Base-by-base conservation (phyloP, 345 rosid genomes). In the Linum trigynum region DNA sequence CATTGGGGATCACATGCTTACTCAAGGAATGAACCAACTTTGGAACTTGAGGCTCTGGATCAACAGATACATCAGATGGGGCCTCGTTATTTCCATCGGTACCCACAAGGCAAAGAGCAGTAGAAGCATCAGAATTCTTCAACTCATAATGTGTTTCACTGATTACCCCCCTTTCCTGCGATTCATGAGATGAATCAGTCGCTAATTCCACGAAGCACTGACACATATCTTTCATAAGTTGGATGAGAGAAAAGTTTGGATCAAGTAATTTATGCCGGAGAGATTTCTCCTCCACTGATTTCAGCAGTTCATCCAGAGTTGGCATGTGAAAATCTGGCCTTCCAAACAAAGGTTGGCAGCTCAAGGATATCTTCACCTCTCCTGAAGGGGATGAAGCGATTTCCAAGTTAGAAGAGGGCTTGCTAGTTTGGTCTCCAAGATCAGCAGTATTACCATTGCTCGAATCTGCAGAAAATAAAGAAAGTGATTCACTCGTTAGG, bases 311-410 rank as follows among this genome's bases (percentile, higher is more conserved):
- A 68, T 89, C 90, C 72, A 80, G 70, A 76, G 76, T 80, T 75
- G 94, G 94, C 81, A 83, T 68, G 64, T 72, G 87, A 59, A 76
- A 73, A 72, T 76, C 80, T 42, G 83, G 76, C 51, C 80, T 81
- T 76, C 82, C 86, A 75, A 76, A 65, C 70, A 83, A 66, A 78
- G 84, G 77, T 75, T 76, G 70, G 81, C 81, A 92, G 74, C 82
- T 85, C 51, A 92, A 71, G 78, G 80, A 84, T 70, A 90, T 76
- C 83, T 88, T 88, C 82, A 90, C 96, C 79, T 88, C 98, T 75
- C 97, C 96, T 65, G 65, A 67, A 37, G 82, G 66, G 4, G 92
- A 85, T 68, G 97, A 82, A 55, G 96, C 96, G 67, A 90, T 79
- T 72, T 90, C 90, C 65, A 88, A 65, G 77, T 42, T 69, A 70